Evolutionary conservation across 257 asterid genomes (phyloP), one percentile per base, ranked within the genome.

Genomic region (Penstemon eatonii): DNA sequence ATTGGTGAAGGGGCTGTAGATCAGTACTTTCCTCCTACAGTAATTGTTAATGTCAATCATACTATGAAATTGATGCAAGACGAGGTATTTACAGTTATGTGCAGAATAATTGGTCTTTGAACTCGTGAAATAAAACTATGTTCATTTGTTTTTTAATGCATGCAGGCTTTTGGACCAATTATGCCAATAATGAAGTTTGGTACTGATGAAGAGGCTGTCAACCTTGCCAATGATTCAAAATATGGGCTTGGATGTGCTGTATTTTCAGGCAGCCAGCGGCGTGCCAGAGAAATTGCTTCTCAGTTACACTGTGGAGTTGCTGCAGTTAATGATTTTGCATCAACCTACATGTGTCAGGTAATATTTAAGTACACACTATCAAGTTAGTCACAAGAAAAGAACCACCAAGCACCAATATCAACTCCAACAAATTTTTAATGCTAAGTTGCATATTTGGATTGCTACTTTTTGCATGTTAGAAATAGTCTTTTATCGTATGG

Each of bases 241-340:
- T 93, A 90, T 54, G 99, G 99, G 70, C 99, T 93, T 61, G 99
- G 99, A 5, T 90, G 97, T 87, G 96, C 99, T 47, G 99, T 93
- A 19, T 93, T 93, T 79, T 93, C 99, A 15, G 97, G 99, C 78
- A 93, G 85, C 84, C 99, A 90, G 78, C 72, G 72, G 7, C 87
- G 97, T 60, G 96, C 99, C 54, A 93, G 67, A 76, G 76, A 43
- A 39, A 93, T 90, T 69, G 94, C 96, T 71, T 90, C 96, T 42
- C 91, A 88, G 71, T 62, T 90, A 65, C 96, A 82, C 44, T 93
- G 97, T 71, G 99, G 99, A 73, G 80, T 83, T 75, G 96, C 92
- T 67, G 99, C 97, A 3, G 53, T 93, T 51, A 93, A 93, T 75
- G 99, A 93, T 80, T 93, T 93, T 12, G 99, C 96, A 63, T 86